Evolutionary conservation across 2,329 filamentous ascomycete species (phyloP).

Genomic region (Botrytis byssoidea): DNA sequence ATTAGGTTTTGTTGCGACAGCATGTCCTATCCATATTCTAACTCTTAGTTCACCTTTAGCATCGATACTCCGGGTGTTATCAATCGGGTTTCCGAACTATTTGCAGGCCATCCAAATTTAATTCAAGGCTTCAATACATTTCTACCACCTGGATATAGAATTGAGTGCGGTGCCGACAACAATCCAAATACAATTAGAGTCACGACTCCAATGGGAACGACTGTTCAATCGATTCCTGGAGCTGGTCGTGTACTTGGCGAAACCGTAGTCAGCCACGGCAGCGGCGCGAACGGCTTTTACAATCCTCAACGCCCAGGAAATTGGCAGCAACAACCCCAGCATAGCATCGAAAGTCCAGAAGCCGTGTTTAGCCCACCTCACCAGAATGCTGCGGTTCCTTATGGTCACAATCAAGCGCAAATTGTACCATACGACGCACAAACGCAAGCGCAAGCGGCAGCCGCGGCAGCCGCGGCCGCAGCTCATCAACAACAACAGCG

Average conservation of each 20-base stretch:
- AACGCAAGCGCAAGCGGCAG: slow-evolving; percentile 40
- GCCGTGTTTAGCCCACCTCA: slow-evolving; percentile 59
- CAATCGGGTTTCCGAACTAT: slow-evolving; percentile 90
- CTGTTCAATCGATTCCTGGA: slow-evolving; percentile 77
- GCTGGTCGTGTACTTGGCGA: slow-evolving; percentile 45
- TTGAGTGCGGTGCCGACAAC: slow-evolving; percentile 90
- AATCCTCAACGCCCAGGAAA: slow-evolving; percentile 41
- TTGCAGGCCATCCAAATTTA: slow-evolving; percentile 89
- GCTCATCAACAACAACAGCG: slow-evolving; percentile 63
- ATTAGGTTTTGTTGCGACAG: slow-evolving; percentile 34
- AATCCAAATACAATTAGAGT: slow-evolving; percentile 96
- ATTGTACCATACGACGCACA: slow-evolving; percentile 42
- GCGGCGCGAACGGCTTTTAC: slow-evolving; percentile 43
- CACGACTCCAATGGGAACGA: slow-evolving; percentile 97
- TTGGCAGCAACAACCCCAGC: slow-evolving; percentile 57
- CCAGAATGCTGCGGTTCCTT: slow-evolving; percentile 49
- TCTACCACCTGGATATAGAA: slow-evolving; percentile 89
- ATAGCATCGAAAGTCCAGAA: slow-evolving; percentile 63
- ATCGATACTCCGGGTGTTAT: slow-evolving; percentile 98
- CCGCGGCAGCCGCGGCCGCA: slow-evolving; percentile 42
- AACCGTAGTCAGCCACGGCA: slow-evolving; percentile 30
- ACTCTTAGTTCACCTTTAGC: slow-evolving; percentile 42
- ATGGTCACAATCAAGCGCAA: slow-evolving; percentile 44
- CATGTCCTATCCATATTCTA: slow-evolving; percentile 7
- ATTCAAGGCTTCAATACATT: slow-evolving; percentile 99